Percentiles rank a stretch among this genome's conserved stretches.
Conservation (phyloP, 1,139 yeast genomes). For the Torulaspora pretoriensis region DNA sequence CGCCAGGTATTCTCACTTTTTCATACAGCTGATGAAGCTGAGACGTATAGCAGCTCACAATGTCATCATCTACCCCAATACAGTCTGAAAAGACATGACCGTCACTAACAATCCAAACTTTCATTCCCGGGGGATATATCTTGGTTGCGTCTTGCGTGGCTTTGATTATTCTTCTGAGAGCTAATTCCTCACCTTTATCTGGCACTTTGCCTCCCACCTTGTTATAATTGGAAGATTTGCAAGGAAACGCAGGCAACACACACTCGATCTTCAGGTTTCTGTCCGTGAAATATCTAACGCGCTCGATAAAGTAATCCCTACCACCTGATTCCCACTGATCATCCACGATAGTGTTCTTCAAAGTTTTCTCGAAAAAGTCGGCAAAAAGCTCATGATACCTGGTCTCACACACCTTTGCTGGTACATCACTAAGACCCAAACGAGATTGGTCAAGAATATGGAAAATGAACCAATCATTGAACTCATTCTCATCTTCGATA, state of each 20-base stretch:
- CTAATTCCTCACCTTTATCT: slow-evolving; percentile 46
- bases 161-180: slow-evolving; percentile 37
- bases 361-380: slow-evolving; percentile 41
- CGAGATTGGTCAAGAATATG: slow-evolving; percentile 37
- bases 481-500: slow-evolving; percentile 30
- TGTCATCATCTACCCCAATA: slow-evolving; percentile 50
- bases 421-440: slow-evolving; percentile 22
- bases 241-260: slow-evolving; percentile 61
- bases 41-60: slow-evolving; percentile 47
- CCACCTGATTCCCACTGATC: slow-evolving; percentile 53
- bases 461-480: slow-evolving; percentile 40
- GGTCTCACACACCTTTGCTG: slow-evolving; percentile 12
- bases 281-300: slow-evolving; percentile 47
- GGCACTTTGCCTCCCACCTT: slow-evolving; percentile 52
- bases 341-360: slow-evolving; percentile 46
- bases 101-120: slow-evolving; percentile 56
- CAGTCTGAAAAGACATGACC: slow-evolving; percentile 67
- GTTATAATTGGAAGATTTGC: slow-evolving; percentile 53
- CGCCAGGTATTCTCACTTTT: slow-evolving; percentile 29
- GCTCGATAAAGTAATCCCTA: slow-evolving; percentile 40
- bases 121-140: slow-evolving; percentile 53
- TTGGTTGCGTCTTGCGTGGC: slow-evolving; percentile 36
- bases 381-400: slow-evolving; percentile 35
- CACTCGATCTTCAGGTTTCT: slow-evolving; percentile 49
- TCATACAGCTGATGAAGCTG: slow-evolving; percentile 44